phyloP scores from a whole-genome alignment of 257 asterid genomes.

The Nicotiana obtusifolia region DNA sequence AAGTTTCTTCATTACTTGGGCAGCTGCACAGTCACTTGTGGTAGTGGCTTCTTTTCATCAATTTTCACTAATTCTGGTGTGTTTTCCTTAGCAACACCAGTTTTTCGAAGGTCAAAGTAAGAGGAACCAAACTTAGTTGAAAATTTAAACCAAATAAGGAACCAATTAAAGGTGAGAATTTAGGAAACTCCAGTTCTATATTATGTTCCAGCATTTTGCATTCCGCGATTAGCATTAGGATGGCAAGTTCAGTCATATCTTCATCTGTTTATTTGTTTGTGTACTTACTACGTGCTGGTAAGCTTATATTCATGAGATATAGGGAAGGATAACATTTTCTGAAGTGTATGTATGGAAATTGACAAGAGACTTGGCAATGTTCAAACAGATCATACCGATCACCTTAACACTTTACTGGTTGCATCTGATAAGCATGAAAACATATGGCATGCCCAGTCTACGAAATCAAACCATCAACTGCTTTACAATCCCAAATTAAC shows the following conservation, averaged over 20 bases:
- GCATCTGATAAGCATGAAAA: not conserved
- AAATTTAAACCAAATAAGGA: not conserved
- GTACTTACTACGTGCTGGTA: not conserved
- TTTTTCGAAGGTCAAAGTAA: not conserved
- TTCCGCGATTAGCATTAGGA: too few species aligned
- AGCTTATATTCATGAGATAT: not conserved
- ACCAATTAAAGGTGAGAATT: not conserved
- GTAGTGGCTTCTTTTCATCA: slow-evolving; percentile 21
- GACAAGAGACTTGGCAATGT: slow-evolving; percentile 83
- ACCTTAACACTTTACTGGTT: not conserved
- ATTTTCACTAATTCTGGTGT: not conserved
- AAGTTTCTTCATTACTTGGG: slow-evolving; percentile 78
- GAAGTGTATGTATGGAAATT: slow-evolving; percentile 84
- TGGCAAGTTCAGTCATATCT: too few species aligned
- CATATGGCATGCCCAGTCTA: not conserved
- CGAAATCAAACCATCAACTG: not conserved
- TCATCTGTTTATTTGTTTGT: too few species aligned
- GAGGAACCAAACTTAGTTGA: not conserved
- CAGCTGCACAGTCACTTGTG: slow-evolving; percentile 79
- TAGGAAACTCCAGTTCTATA: not conserved
- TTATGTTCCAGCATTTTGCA: not conserved
- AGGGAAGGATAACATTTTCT: slow-evolving; percentile 82
- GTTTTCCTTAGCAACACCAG: not conserved
- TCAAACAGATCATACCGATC: slow-evolving; percentile 65
- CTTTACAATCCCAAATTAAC: not conserved